These are phyloP conservation scores for Obba rivulosa DNA, from an alignment of 768 basidiomycete genomes.

Conservation along the genomic window DNA sequence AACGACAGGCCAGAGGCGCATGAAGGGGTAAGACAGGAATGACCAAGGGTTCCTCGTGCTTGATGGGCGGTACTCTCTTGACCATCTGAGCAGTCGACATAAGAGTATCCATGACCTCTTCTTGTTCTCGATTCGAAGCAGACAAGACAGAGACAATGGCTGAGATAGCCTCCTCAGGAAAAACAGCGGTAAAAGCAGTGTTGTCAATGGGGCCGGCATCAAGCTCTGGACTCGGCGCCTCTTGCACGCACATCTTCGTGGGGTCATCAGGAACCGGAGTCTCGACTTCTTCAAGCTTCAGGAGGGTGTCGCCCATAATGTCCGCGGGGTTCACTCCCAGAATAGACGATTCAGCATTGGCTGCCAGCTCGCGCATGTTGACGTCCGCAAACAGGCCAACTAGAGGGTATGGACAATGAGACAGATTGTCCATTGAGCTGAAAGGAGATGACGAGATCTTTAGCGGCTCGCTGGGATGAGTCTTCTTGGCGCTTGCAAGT, in stretches of 20 bases:
- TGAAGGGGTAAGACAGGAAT: background rate
- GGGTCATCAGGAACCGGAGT: background rate
- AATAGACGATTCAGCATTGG: conserved; percentile 12
- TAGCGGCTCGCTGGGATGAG: background rate
- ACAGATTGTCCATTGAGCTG: background rate
- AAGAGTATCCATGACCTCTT: background rate
- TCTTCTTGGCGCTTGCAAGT: background rate
- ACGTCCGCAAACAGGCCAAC: conserved; percentile 25
- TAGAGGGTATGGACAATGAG: conserved; percentile 5
- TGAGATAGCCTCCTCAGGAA: conserved; percentile 18
- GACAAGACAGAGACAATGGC: conserved; percentile 22
- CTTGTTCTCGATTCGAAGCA: conserved; percentile 8
- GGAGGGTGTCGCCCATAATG: conserved; percentile 20
- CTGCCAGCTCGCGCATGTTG: conserved; percentile 28
- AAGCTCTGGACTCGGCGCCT: background rate
- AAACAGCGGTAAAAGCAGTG: conserved; percentile 4
- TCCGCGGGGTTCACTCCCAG: conserved; percentile 37
- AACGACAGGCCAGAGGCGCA: background rate
- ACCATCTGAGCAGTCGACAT: too few species aligned
- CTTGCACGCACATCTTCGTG: background rate
- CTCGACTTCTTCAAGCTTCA: background rate
- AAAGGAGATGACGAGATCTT: conserved; percentile 1
- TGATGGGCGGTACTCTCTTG: too few species aligned
- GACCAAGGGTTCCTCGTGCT: too few species aligned
- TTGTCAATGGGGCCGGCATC: background rate